A percentile compares a stretch with the other conserved stretches of the same genome.
These are phyloP conservation scores for Saccharum officinarum DNA, from an alignment of 176 grass and related monocot genomes.

Conservation along the genomic window DNA sequence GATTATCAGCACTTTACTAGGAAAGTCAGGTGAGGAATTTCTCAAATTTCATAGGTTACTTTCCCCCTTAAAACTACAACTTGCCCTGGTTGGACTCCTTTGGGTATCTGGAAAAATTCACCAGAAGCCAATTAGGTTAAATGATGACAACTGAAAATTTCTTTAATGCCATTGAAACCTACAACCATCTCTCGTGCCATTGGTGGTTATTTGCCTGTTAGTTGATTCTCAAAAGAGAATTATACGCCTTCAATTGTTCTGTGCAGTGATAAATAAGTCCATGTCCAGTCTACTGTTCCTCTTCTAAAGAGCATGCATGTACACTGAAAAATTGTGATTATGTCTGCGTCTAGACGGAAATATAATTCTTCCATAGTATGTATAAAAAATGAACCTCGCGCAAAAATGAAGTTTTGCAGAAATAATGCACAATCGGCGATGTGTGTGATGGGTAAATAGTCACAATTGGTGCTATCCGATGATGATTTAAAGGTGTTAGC, in stretches of 20 bases:
- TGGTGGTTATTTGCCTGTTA: not conserved
- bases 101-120: constrained; percentile 73
- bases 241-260: not conserved
- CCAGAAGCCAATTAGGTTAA: constrained; percentile 16
- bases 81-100: constrained; percentile 88
- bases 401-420: not conserved
- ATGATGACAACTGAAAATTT: not conserved
- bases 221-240: not conserved
- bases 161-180: not conserved
- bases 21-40: constrained; percentile 16
- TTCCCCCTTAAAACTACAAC: constrained; percentile 79
- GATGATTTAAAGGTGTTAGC: not conserved
- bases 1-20: constrained; percentile 41
- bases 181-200: not conserved
- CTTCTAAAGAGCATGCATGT: not conserved
- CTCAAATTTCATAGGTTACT: constrained; percentile 52
- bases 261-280: not conserved
- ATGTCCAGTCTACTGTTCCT: not conserved
- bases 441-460: not conserved
- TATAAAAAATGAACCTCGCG: not conserved
- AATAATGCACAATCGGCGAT: not conserved
- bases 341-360: not conserved
- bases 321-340: not conserved
- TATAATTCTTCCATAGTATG: not conserved
- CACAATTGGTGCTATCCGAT: not conserved